Evolutionary conservation across 331 rosid genomes (phyloP), one percentile per base, ranked within the genome.

Genomic region (Malus hybrid): DNA sequence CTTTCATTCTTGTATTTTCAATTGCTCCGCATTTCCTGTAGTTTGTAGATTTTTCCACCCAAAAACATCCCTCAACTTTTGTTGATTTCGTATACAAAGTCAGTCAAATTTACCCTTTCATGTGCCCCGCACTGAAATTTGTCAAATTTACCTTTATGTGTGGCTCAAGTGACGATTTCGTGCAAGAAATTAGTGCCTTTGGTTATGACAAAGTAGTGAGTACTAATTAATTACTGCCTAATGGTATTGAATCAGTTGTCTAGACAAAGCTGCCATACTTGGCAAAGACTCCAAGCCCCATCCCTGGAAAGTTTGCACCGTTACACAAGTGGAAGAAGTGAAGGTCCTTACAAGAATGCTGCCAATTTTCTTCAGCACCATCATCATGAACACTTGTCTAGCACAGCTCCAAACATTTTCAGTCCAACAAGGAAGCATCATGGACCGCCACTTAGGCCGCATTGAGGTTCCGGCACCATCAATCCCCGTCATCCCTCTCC

Each of bases 401-500:
- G 99, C 99, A 28, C 99, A 94, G 39, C 94, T 94, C 42, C 97
- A 91, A 56, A 94, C 99, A 54, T 94, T 91, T 81, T 94, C 99
- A 34, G 89, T 94, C 20, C 87, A 85, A 73, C 97, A 94, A 85
- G 97, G 97, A 27, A 83, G n/a, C 46, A 67, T 75, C 33, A 90
- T 88, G 96, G 76, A 91, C 82, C 89, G 80, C 5, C 70, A 85
- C 28, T 76, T 93, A 28, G 97, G 96, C 54, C 70, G 81, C 28
- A 33, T 87, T 2, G 79, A 81, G 10, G 88, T 94, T 18, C 99
- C 99, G 0, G 90, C 96, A 3, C 86, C 96, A 32, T 92, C 97
- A 3, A 82, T 94, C 71, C 99, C 96, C 1, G 87, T 90, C 12
- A 92, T 89, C 68, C 99, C 99, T 31, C 73, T 91, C 15, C n/a